Evolutionary conservation across 768 basidiomycete genomes (phyloP).

Genomic region (Auricularia auricula-judae): DNA sequence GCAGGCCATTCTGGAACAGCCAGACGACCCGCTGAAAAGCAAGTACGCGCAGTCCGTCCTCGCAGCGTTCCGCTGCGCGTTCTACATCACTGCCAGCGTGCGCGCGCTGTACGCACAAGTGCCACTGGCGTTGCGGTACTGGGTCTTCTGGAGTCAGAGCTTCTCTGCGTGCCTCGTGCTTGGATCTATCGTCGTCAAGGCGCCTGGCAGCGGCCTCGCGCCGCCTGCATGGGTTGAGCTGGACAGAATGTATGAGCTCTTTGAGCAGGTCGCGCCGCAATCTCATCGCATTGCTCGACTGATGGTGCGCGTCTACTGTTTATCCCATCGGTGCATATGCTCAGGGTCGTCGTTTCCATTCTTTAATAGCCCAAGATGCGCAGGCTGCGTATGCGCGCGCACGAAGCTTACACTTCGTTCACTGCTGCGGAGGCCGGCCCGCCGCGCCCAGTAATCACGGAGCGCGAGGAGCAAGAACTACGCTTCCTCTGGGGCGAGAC

Average conservation of each 20-base stretch:
- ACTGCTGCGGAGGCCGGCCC: not conserved
- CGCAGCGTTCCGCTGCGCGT: conserved; percentile 66
- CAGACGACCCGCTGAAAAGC: conserved; percentile 63
- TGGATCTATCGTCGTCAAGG: not conserved
- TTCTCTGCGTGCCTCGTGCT: conserved; percentile 43
- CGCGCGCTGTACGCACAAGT: conserved; percentile 55
- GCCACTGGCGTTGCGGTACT: conserved; percentile 52
- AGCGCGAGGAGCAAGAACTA: too few relatives aligned
- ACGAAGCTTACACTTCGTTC: not conserved
- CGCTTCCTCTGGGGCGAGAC: too few relatives aligned
- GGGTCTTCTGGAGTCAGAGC: conserved; percentile 39
- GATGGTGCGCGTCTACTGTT: not conserved
- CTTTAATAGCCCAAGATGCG: not conserved
- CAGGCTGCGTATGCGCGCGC: not conserved
- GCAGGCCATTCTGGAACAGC: conserved; percentile 59
- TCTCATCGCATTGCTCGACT: not conserved
- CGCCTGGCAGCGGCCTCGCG: not conserved
- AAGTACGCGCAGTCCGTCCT: conserved; percentile 68
- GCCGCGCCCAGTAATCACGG: too few relatives aligned
- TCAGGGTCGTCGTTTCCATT: too few relatives aligned
- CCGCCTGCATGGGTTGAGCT: not conserved
- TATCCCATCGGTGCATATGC: too few relatives aligned
- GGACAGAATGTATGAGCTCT: not conserved
- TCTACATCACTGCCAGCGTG: conserved; percentile 60
- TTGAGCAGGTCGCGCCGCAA: not conserved